phyloP scores from a whole-genome alignment of 352 stramenopile species.

The Phytophthora lateralis region DNA sequence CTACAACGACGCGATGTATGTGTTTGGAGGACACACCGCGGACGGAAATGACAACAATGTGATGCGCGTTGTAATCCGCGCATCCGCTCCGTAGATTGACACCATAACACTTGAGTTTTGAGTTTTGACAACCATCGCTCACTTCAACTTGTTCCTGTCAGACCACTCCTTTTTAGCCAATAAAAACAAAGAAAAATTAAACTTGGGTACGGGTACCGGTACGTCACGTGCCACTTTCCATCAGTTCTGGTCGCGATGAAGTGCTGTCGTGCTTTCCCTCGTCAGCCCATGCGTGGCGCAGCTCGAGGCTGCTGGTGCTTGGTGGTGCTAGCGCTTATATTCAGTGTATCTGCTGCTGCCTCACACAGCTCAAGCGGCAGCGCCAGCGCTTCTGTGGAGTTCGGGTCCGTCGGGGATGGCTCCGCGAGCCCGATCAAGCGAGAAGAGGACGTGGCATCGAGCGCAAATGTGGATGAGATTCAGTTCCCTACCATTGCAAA shows the following conservation, averaged over 20 bases:
- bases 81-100: slow-evolving; percentile 2
- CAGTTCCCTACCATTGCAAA: slow-evolving; percentile 9
- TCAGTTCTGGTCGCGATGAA: slow-evolving; percentile 9
- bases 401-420: slow-evolving; percentile 4
- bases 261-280: background rate
- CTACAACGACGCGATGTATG: slow-evolving; percentile 49
- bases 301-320: background rate
- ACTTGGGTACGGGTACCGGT: too few species aligned
- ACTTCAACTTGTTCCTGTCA: background rate
- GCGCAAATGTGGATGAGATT: slow-evolving; percentile 7
- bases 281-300: background rate
- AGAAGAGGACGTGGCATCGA: background rate
- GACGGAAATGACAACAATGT: slow-evolving; percentile 58
- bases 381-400: slow-evolving; percentile 7
- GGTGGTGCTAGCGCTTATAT: slow-evolving; percentile 7
- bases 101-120: background rate
- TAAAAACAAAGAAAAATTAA: slow-evolving; percentile 3
- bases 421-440: slow-evolving; percentile 5
- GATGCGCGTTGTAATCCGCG: slow-evolving; percentile 25
- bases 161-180: slow-evolving; percentile 5
- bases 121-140: background rate
- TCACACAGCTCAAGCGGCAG: slow-evolving; percentile 9
- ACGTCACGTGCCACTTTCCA: slow-evolving; percentile 15
- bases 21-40: slow-evolving; percentile 59
- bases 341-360: background rate